Evolutionary conservation across 164 flowering plant species (phyloP).

Genomic region (Sedum album): DNA sequence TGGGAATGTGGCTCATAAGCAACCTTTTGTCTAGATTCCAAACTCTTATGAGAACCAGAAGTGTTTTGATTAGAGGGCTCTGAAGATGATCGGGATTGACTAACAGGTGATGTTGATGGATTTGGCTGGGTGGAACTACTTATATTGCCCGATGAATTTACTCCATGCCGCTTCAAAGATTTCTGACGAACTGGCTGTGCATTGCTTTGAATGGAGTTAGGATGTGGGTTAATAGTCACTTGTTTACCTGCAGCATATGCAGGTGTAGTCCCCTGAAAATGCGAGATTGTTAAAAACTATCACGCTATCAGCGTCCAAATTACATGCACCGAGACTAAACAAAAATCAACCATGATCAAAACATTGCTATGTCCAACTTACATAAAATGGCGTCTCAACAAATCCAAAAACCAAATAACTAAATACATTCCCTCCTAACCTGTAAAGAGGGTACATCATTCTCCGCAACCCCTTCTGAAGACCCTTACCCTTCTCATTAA

Average conservation of each 20-base stretch:
- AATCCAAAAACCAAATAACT: neutral
- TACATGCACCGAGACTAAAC: too few species aligned
- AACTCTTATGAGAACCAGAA: constrained; percentile 24
- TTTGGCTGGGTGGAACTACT: constrained; percentile 18
- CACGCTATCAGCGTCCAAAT: too few species aligned
- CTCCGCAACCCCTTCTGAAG: constrained; percentile 16
- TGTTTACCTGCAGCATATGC: constrained; percentile 20
- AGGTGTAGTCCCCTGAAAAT: constrained; percentile 14
- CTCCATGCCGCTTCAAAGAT: constrained; percentile 23
- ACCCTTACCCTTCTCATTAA: constrained; percentile 28
- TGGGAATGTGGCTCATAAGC: constrained; percentile 30
- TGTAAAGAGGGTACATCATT: constrained; percentile 18
- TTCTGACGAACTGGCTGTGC: constrained; percentile 20
- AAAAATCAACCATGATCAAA: too few species aligned
- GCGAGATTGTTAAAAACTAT: too few species aligned
- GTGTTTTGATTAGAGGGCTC: constrained; percentile 24
- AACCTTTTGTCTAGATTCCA: constrained; percentile 32
- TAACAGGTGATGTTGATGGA: neutral
- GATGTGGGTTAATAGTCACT: constrained; percentile 13
- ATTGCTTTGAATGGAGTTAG: constrained; percentile 19
- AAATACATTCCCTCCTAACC: constrained; percentile 21
- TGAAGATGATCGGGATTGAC: neutral
- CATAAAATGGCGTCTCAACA: neutral
- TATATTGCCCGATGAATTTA: constrained; percentile 13
- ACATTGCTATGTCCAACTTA: neutral